A percentile compares a stretch with the other conserved stretches of the same genome.
These are phyloP conservation scores for Boletus patriciae DNA, from an alignment of 768 basidiomycete genomes.

Conservation along the genomic window DNA sequence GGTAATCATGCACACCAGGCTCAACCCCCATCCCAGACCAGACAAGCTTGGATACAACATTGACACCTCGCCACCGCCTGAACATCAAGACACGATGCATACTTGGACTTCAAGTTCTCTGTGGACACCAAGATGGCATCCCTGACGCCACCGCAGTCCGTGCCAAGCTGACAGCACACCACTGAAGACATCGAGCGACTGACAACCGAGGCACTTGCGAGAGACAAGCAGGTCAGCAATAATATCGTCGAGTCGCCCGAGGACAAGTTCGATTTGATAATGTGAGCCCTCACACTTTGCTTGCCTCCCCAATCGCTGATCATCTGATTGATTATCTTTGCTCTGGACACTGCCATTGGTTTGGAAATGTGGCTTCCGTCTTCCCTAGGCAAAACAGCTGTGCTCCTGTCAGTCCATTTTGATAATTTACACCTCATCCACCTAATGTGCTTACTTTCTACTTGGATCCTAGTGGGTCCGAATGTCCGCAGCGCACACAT, in stretches of 20 bases:
- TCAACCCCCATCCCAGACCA: neutral
- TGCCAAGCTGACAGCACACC: slow-evolving; percentile 69
- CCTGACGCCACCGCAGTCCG: slow-evolving; percentile 62
- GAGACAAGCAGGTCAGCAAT: slow-evolving; percentile 58
- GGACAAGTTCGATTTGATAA: slow-evolving; percentile 66
- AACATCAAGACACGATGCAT: slow-evolving; percentile 1
- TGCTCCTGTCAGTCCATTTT: too few relatives aligned
- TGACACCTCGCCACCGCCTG: slow-evolving; percentile 13
- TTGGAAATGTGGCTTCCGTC: too few relatives aligned
- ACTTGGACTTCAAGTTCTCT: slow-evolving; percentile 6
- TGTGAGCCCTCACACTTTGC: slow-evolving; percentile 48
- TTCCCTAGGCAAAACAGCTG: too few relatives aligned
- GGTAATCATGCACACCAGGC: neutral
- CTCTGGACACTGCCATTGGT: too few relatives aligned
- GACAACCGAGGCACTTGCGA: slow-evolving; percentile 59
- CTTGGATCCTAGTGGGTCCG: too few relatives aligned
- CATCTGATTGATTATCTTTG: too few relatives aligned
- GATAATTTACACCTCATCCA: too few relatives aligned
- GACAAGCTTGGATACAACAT: neutral
- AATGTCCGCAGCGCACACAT: too few relatives aligned
- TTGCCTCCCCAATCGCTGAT: neutral
- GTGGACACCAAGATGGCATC: slow-evolving; percentile 39
- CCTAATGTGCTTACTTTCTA: too few relatives aligned
- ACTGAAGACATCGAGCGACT: slow-evolving; percentile 58
- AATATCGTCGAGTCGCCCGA: slow-evolving; percentile 58